Conservation (phyloP, 441 rosid genomes). For the Pelargonium fulgidum region DNA sequence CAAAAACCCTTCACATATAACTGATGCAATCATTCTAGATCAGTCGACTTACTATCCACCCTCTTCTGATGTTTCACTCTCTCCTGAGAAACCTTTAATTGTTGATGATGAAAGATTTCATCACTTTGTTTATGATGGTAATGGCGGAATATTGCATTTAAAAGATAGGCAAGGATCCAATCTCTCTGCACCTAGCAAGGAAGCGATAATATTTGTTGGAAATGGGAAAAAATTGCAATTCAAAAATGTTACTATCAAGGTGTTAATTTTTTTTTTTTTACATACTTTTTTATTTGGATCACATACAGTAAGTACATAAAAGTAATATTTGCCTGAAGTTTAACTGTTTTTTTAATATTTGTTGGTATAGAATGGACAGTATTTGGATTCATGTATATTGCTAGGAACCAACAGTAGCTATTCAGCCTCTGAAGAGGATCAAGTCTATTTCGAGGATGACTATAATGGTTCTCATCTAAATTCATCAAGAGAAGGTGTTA, state of each 20-base stretch:
- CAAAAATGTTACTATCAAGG: constrained; percentile 83
- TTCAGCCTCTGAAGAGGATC: constrained; percentile 61
- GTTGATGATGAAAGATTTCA: constrained; percentile 71
- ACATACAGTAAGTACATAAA: background rate
- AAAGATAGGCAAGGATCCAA: constrained; percentile 60
- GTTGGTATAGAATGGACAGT: constrained; percentile 64
- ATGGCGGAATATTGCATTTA: constrained; percentile 67
- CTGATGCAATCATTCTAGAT: constrained; percentile 61
- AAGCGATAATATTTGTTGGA: constrained; percentile 74
- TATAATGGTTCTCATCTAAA: constrained; percentile 33
- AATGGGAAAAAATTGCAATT: constrained; percentile 72
- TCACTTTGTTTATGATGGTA: constrained; percentile 83
- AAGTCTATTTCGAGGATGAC: constrained; percentile 51
- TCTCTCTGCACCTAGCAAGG: constrained; percentile 60
- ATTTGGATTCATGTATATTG: constrained; percentile 78
- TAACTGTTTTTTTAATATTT: background rate
- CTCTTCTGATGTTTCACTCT: constrained; percentile 56
- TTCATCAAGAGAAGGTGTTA: constrained; percentile 33
- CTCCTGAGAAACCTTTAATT: constrained; percentile 79
- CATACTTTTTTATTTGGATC: constrained; percentile 5
- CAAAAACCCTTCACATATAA: constrained; percentile 39
- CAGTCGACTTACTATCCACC: constrained; percentile 58
- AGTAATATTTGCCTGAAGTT: constrained; percentile 3
- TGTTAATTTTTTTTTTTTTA: constrained; percentile 23
- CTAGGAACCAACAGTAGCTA: constrained; percentile 83